Conservation (phyloP, 805 yeast genomes). For the Cyberlindnera misumaiensis region DNA sequence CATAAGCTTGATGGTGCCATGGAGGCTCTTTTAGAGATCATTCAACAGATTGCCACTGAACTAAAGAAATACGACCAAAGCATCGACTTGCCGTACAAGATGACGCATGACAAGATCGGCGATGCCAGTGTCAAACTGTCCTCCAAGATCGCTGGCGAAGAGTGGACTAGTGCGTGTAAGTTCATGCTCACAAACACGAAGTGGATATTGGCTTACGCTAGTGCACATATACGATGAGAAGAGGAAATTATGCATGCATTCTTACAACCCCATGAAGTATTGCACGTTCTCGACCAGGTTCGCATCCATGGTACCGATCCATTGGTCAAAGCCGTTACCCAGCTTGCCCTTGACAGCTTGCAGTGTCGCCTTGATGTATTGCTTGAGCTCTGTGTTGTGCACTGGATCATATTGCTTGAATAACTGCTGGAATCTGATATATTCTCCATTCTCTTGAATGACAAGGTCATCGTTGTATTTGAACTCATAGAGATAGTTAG, state of each 20-base stretch:
- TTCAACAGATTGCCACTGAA: constrained; percentile 28
- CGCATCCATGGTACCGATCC: constrained; percentile 8
- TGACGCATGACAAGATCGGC: constrained; percentile 67
- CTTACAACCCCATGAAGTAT: constrained; percentile 14
- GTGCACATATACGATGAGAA: constrained; percentile 26
- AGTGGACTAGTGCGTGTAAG: constrained; percentile 89
- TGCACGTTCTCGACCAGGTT: constrained; percentile 20
- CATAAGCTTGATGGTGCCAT: constrained; percentile 74
- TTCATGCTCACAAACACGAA: constrained; percentile 71
- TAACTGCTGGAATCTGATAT: constrained; percentile 33
- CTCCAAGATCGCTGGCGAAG: constrained; percentile 54
- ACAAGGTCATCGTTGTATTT: constrained; percentile 18
- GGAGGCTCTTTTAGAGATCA: constrained; percentile 66
- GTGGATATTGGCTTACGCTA: constrained; percentile 77
- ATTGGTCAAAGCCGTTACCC: constrained; percentile 8
- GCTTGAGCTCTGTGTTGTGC: constrained; percentile 43
- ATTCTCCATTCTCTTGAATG: constrained; percentile 34
- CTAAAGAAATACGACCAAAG: constrained; percentile 40
- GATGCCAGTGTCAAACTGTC: constrained; percentile 69
- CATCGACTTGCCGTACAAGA: constrained; percentile 67
- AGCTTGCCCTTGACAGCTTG: constrained; percentile 6
- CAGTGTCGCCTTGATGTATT: constrained; percentile 31
- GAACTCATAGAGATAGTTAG: constrained; percentile 30
- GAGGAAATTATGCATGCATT: neutral
- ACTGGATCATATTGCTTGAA: constrained; percentile 41